Conservation (phyloP, 805 yeast species). For the Yamadazyma kitorensis region DNA sequence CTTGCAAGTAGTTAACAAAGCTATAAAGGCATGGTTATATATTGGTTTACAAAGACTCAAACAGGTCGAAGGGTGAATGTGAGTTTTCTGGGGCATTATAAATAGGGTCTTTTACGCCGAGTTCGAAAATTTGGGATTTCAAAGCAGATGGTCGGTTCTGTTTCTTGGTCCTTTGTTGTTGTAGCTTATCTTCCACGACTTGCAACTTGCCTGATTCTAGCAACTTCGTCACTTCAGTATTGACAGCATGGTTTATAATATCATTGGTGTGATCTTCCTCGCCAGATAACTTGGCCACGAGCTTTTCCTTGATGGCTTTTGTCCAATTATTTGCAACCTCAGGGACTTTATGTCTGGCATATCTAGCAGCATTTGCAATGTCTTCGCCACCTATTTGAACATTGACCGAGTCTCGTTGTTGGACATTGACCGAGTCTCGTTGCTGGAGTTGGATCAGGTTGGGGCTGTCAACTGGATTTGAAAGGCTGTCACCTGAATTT, state of each 20-base stretch:
- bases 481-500: no score
- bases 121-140: slow-evolving; percentile 3
- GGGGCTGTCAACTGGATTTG: no score
- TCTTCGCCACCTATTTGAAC: slow-evolving; percentile 17
- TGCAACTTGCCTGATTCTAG: not conserved
- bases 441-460: no score
- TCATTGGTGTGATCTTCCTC: slow-evolving; percentile 22
- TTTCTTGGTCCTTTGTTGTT: slow-evolving; percentile 1
- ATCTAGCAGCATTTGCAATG: slow-evolving; percentile 15
- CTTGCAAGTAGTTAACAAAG: no score
- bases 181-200: slow-evolving; percentile 1
- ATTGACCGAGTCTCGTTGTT: slow-evolving; percentile 15
- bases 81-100: not conserved
- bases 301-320: slow-evolving; percentile 12
- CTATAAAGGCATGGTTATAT: no score
- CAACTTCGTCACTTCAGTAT: not conserved
- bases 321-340: slow-evolving; percentile 14
- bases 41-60: not conserved
- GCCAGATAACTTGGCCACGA: slow-evolving; percentile 11
- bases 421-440: no score
- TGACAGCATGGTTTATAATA: slow-evolving; percentile 18
- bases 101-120: slow-evolving; percentile 3
- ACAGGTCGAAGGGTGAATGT: not conserved
- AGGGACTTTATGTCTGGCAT: slow-evolving; percentile 15
- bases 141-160: slow-evolving; percentile 2